These are phyloP conservation scores for Lactarius indigo DNA, from an alignment of 768 basidiomycete genomes.

Conservation along the genomic window DNA sequence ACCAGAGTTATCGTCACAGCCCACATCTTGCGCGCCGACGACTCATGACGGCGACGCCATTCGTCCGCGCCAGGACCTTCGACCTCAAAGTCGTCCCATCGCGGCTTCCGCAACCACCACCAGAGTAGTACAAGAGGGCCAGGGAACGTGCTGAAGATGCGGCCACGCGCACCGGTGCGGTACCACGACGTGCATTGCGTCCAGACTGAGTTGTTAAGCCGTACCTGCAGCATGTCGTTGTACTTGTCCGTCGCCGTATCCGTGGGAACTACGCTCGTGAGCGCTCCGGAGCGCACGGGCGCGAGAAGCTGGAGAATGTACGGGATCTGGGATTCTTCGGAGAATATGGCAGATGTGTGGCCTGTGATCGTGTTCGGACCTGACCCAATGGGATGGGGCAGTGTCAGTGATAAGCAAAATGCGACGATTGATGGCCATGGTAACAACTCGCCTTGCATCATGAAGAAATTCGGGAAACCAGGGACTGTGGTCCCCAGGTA, in stretches of 20 bases:
- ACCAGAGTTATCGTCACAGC: not conserved
- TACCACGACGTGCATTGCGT: constrained; percentile 23
- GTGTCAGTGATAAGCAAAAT: not conserved
- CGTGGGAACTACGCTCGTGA: constrained; percentile 15
- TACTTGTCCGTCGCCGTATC: constrained; percentile 18
- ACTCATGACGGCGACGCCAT: constrained; percentile 11
- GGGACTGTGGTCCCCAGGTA: constrained; percentile 41
- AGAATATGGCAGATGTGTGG: constrained; percentile 54
- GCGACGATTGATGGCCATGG: not conserved
- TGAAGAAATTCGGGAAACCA: constrained; percentile 24
- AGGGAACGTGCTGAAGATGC: constrained; percentile 16
- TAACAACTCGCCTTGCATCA: constrained; percentile 10
- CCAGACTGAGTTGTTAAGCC: constrained; percentile 13
- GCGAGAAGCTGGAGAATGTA: constrained; percentile 12
- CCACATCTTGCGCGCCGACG: not conserved
- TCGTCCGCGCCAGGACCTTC: constrained; percentile 1
- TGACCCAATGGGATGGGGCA: not conserved
- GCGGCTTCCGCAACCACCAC: constrained; percentile 17
- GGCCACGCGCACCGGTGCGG: constrained; percentile 11
- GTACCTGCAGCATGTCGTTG: constrained; percentile 16
- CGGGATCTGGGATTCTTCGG: constrained; percentile 30
- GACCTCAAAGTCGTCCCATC: constrained; percentile 18
- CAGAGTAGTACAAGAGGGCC: constrained; percentile 20
- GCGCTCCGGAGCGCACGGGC: constrained; percentile 8
- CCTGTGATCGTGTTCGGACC: constrained; percentile 52